Evolutionary conservation across 257 asterid species (phyloP), one percentile per base, ranked within the genome.

Genomic region (Eucommia ulmoides): DNA sequence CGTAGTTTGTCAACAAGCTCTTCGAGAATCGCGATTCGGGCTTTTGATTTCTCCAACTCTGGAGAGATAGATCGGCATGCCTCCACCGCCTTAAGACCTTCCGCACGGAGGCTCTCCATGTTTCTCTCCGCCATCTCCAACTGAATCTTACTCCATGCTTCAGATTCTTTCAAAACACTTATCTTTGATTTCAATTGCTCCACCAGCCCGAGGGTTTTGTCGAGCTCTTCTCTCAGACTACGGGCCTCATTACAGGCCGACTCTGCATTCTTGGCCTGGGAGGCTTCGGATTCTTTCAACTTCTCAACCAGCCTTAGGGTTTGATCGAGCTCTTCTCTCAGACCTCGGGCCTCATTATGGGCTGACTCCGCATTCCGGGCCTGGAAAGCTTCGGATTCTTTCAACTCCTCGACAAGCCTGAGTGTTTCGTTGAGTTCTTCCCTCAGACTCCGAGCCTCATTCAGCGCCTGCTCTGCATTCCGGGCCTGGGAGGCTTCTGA

Each of bases 231-330:
- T 42, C 79, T 70, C 65, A 91, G 66, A 75, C 74, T 73, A 48
- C 65, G 77, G 49, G 69, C 69, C 76, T 86, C 96, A 2, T 38
- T 60, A 51, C 67, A 53, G 15, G 99, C 84, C 6, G 83, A 73
- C 58, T 86, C 96, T n/a, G 92, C 79, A 16, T 68, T 80, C 60
- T 72, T 58, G 50, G 83, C 82, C 51, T 74, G 91, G 38, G 84
- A 58, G 41, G 81, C 77, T 60, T 81, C 93, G 0, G 87, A 80
- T 49, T 84, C 93, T 3, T 71, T 62, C 44, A 66, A 57, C 49
- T 68, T 54, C 49, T 73, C 82, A n/a, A n/a, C n/a, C n/a, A n/a
- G n/a, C n/a, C n/a, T n/a, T n/a, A n/a, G n/a, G n/a, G n/a, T n/a
- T n/a, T n/a, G n/a, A n/a, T n/a, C n/a, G n/a, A n/a, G n/a, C n/a